Evolutionary conservation across 108 stramenopile species (phyloP).

Genomic region (Aurantiochytrium sp.): DNA sequence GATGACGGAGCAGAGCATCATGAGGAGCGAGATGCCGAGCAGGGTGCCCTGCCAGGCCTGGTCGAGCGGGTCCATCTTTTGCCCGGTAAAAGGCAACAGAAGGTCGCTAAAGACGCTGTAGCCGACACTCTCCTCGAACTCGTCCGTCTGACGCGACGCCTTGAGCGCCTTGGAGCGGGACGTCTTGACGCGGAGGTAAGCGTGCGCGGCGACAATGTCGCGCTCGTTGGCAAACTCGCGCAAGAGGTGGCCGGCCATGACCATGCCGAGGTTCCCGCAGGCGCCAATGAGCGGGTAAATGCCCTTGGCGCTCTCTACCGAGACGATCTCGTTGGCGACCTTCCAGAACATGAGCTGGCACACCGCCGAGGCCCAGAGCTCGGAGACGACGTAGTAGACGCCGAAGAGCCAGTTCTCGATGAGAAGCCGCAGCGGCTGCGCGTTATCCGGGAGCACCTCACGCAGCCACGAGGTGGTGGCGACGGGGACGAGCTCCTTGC

Average conservation of each 20-base stretch:
- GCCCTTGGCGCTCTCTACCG: conserved; percentile 82
- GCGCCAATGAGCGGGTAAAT: conserved; percentile 20
- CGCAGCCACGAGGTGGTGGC: neutral
- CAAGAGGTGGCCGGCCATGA: neutral
- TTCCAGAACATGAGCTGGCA: conserved; percentile 94
- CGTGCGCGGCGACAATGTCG: neutral
- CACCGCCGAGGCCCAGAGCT: conserved; percentile 95
- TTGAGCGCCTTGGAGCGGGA: neutral
- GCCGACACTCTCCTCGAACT: neutral
- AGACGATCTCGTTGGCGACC: conserved; percentile 93
- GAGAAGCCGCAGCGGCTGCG: neutral
- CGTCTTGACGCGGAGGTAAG: neutral
- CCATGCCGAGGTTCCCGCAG: conserved; percentile 19
- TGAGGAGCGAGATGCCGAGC: neutral
- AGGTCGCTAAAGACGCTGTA: neutral
- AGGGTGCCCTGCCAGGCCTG: conserved; percentile 13
- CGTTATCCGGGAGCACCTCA: neutral
- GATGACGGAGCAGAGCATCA: neutral
- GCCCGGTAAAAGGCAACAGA: neutral
- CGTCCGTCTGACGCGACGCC: neutral
- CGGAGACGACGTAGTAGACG: conserved; percentile 93
- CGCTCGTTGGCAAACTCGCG: conserved; percentile 4
- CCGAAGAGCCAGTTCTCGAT: conserved; percentile 87
- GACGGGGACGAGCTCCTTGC: neutral
- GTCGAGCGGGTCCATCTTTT: neutral